Evolutionary conservation across 2,329 filamentous ascomycete genomes (phyloP), one percentile per base, ranked within the genome.

Genomic region (Torrubiella hemipterigena): DNA sequence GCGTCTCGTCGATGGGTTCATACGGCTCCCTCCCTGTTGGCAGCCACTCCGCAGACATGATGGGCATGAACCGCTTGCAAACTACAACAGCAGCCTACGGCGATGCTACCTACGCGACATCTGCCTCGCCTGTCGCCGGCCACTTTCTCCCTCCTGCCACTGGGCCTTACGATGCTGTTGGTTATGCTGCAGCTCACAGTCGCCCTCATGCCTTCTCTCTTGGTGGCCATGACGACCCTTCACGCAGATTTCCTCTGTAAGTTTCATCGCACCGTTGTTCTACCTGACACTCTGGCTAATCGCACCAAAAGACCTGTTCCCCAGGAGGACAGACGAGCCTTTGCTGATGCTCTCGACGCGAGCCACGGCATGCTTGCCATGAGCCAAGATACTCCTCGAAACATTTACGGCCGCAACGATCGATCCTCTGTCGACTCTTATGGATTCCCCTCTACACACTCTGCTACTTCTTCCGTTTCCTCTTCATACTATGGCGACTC

Each of bases 331-430:
- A 51, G 77, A 65, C 55, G 79, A 44, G 80, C 77, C 45, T 93
- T 87, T 54, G 83, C 80, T 42, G 89, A 95, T 51, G 84, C 85
- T 17, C 75, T 96, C 34, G 89, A 95, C 54, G 87, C 87, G 16
- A 87, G 86, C 52, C 81, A 91, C 38, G 85, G 86, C 44, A 95
- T 96, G 83, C 72, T 95, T 17, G 85, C 86, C 22, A 82, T 96
- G 71, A 93, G 84, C 69, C 86, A 95, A 59, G 86, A 95, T 46
- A 94, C 86, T 2, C 85, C 87, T 10, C 69, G 87, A 39, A 91
- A 89, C 51, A 84, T 94, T 46, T 94, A 94, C 50, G 84, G 81
- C 38, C 62, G 68, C 38, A 60, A 77, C 35, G 69, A 72, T 35
- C 70, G 85, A 41, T 77, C 74, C 33, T 86, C 86, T 2, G 69